Base-by-base conservation (phyloP, 139 green algal species). In the Trebouxia sp. region DNA sequence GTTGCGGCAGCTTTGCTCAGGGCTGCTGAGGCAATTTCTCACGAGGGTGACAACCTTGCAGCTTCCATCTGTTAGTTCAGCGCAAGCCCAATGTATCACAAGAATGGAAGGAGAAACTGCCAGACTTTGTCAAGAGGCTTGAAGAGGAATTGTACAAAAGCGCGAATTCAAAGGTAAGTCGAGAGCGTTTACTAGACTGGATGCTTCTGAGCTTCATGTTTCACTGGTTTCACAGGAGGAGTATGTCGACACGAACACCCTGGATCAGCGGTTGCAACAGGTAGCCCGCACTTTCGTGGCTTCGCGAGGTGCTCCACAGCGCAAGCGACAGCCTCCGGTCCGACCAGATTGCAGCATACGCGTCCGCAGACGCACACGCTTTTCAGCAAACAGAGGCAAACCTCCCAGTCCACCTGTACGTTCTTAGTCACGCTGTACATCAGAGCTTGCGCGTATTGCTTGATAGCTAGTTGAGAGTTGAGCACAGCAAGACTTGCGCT, bases 191-290 rank as follows among this genome's bases (percentile, higher is more conserved):
- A n/a, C n/a, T n/a, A n/a, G n/a, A n/a, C n/a, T n/a, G n/a, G n/a
- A n/a, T n/a, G n/a, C n/a, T n/a, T n/a, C n/a, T n/a, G n/a, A n/a
- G n/a, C n/a, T n/a, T n/a, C n/a, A n/a, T n/a, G n/a, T n/a, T n/a
- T n/a, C n/a, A n/a, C n/a, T n/a, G n/a, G n/a, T n/a, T n/a, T 39
- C 28, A 14, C 84, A 97, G 93, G 94, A 96, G 45, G 94, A 97
- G 69, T 98, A 98, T 75, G 83, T 80, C 24, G 87, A 97, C 56
- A 41, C 87, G 0, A 79, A 37, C 42, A 97, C 94, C 4, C 87
- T 98, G n/a, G 95, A 98, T 78, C 55, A 79, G 53, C 86, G 95
- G n/a, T 83, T 98, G 69, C 92, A 96, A 75, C 58, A 86, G 11
- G 94, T 97, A 17, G 95, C 94, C 37, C 79, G 88, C 37, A 85